Evolutionary conservation across 2,329 filamentous ascomycete species (phyloP).

Genomic region (Magnaporthiopsis poae): DNA sequence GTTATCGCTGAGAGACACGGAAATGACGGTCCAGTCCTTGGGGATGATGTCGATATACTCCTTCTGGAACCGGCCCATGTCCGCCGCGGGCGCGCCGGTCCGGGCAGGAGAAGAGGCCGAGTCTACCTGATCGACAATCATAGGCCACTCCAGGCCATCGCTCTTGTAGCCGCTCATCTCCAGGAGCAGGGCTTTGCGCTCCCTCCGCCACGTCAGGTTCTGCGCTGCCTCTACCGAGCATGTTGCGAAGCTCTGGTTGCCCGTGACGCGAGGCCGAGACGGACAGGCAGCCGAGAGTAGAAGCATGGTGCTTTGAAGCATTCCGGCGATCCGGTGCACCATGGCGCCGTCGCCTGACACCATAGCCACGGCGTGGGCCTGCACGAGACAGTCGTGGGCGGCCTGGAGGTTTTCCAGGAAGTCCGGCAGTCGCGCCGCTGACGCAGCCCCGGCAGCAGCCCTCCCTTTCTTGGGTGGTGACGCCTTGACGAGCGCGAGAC

Average conservation of each 20-base stretch:
- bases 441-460: conserved; percentile 12
- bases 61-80: conserved; percentile 59
- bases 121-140: conserved; percentile 19
- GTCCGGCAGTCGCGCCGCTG: conserved; percentile 21
- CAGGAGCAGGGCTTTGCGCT: conserved; percentile 43
- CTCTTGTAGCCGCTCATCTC: conserved; percentile 34
- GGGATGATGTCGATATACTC: conserved; percentile 83
- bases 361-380: conserved; percentile 50
- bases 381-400: conserved; percentile 56
- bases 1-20: conserved; percentile 72
- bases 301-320: conserved; percentile 56
- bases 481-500: conserved; percentile 25
- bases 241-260: conserved; percentile 48
- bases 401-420: conserved; percentile 53
- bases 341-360: conserved; percentile 46
- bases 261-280: conserved; percentile 33
- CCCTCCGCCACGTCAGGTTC: conserved; percentile 57
- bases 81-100: conserved; percentile 14
- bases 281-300: conserved; percentile 53
- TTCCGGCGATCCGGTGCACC: conserved; percentile 52
- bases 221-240: conserved; percentile 61
- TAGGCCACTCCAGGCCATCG: conserved; percentile 25
- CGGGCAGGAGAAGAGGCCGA: background rate
- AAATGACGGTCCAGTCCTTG: conserved; percentile 72
- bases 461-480: conserved; percentile 25